Percentiles rank a stretch among this genome's conserved stretches.
phyloP scores from a whole-genome alignment of 371 early-diverging fungal species.

The Mortierella sp. region DNA sequence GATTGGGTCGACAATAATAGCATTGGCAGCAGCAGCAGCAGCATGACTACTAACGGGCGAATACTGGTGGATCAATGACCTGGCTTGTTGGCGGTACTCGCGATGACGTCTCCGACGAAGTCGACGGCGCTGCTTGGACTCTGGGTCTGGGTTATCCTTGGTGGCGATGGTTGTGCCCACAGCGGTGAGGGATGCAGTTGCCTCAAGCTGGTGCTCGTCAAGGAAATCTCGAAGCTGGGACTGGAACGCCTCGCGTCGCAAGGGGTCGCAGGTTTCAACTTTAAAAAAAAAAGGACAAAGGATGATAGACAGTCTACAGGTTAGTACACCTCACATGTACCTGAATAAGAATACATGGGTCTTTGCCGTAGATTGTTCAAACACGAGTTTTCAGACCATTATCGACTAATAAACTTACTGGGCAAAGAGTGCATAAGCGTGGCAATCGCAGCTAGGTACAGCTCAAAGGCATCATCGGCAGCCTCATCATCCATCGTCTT shows the following conservation, averaged over 20 bases:
- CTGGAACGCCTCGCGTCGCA: slow-evolving; percentile 59
- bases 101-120: slow-evolving; percentile 51
- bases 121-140: slow-evolving; percentile 35
- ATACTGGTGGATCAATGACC: slow-evolving; percentile 36
- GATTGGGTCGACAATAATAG: not conserved
- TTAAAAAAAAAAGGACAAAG: slow-evolving; percentile 1
- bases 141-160: not conserved
- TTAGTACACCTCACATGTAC: not conserved
- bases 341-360: not conserved
- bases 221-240: slow-evolving; percentile 52
- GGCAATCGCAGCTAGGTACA: slow-evolving; percentile 65
- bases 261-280: slow-evolving; percentile 64
- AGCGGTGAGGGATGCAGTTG: not conserved
- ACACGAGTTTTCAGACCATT: not conserved
- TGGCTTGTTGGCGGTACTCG: slow-evolving; percentile 35
- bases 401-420: slow-evolving; percentile 49
- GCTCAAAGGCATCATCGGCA: slow-evolving; percentile 65
- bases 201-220: slow-evolving; percentile 27
- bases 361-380: not conserved
- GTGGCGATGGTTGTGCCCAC: not conserved
- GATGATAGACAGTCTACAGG: slow-evolving; percentile 11
- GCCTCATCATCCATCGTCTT: slow-evolving; percentile 59
- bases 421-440: slow-evolving; percentile 68
- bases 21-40: not conserved
- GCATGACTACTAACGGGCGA: not conserved